These are phyloP conservation scores for Trichoderma sp. DNA, from an alignment of 2,329 filamentous ascomycete genomes.

Conservation along the genomic window DNA sequence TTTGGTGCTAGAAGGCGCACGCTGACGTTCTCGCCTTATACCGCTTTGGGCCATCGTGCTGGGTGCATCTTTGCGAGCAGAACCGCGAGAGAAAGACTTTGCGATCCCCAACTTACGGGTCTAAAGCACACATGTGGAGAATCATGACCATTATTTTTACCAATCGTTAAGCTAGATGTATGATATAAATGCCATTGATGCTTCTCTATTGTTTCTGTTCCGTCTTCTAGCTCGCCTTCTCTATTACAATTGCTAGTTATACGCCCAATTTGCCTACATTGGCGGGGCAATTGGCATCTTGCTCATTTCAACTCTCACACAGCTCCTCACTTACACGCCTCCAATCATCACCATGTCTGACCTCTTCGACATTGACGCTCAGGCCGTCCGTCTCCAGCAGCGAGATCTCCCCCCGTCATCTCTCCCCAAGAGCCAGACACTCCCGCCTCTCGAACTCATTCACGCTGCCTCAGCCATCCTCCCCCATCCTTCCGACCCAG, in stretches of 20 bases:
- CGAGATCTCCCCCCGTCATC: slow-evolving; percentile 22
- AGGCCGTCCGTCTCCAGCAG: slow-evolving; percentile 26
- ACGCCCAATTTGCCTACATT: not conserved
- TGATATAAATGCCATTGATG: not conserved
- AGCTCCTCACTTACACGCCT: not conserved
- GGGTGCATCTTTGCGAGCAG: not conserved
- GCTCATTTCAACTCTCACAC: not conserved
- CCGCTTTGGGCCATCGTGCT: not conserved
- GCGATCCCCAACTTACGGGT: not conserved
- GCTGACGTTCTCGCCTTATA: not conserved
- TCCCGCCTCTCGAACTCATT: slow-evolving; percentile 39
- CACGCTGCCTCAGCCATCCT: slow-evolving; percentile 40
- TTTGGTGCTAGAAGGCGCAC: not conserved
- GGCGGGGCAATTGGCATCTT: not conserved
- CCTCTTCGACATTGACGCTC: slow-evolving; percentile 28
- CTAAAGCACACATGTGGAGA: not conserved
- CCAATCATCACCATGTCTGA: slow-evolving; percentile 25
- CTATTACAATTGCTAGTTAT: not conserved
- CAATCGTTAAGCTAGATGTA: not conserved
- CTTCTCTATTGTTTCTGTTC: not conserved
- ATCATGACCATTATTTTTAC: not conserved
- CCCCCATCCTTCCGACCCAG: slow-evolving; percentile 29
- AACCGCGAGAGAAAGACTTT: slow-evolving; percentile 15
- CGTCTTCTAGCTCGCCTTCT: not conserved
- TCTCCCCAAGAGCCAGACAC: slow-evolving; percentile 25